Evolutionary conservation across 306 rosid species (phyloP).

Genomic region (Trifolium pratense): DNA sequence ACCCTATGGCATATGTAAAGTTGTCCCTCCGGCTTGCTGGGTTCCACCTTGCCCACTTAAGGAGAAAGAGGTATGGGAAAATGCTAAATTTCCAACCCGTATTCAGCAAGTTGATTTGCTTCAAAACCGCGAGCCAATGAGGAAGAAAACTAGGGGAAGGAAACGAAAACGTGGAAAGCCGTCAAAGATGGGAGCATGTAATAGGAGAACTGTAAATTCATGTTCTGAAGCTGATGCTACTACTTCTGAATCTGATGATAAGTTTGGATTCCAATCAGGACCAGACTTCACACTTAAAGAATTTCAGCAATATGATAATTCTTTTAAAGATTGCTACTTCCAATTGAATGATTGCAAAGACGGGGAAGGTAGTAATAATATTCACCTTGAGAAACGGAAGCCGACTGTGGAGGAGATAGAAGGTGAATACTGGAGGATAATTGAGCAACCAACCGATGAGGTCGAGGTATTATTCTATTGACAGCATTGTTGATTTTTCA

Average conservation of each 20-base stretch:
- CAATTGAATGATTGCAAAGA: slow-evolving; percentile 47
- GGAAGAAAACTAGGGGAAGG: slow-evolving; percentile 71
- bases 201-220: slow-evolving; percentile 45
- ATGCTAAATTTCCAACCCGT: slow-evolving; percentile 80
- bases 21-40: slow-evolving; percentile 92
- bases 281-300: slow-evolving; percentile 68
- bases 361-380: slow-evolving; percentile 40
- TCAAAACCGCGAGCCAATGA: slow-evolving; percentile 90
- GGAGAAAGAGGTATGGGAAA: slow-evolving; percentile 75
- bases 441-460: slow-evolving; percentile 79
- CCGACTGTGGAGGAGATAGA: slow-evolving; percentile 78
- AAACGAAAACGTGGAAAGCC: slow-evolving; percentile 70
- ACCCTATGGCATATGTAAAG: slow-evolving; percentile 80
- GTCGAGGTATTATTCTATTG: slow-evolving; percentile 73
- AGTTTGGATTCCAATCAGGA: slow-evolving; percentile 89
- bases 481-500: slow-evolving; percentile 27
- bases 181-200: slow-evolving; percentile 54
- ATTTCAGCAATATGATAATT: slow-evolving; percentile 60
- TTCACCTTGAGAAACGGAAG: slow-evolving; percentile 45
- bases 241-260: slow-evolving; percentile 61
- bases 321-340: slow-evolving; percentile 74
- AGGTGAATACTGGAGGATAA: slow-evolving; percentile 97
- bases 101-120: slow-evolving; percentile 85
- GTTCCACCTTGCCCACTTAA: slow-evolving; percentile 78
- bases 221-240: slow-evolving; percentile 58